A percentile compares a stretch with the other conserved stretches of the same genome.
Conservation (phyloP, 2,329 filamentous ascomycete genomes). For the Fusarium brevicatenulatum region DNA sequence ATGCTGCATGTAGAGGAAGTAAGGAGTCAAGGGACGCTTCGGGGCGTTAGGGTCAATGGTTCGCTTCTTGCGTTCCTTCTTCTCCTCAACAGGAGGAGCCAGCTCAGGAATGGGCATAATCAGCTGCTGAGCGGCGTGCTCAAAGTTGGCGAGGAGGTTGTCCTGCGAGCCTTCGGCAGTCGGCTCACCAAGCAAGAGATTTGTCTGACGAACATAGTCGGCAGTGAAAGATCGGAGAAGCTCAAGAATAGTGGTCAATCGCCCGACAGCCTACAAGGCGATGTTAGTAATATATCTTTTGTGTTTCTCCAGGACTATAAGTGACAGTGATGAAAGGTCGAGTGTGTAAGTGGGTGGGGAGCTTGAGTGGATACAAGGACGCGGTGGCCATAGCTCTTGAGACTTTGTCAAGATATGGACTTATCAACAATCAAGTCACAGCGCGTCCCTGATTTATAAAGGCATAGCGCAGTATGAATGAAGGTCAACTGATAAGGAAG, state of each 20-base stretch:
- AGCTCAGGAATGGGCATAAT: conserved; percentile 54
- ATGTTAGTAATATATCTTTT: conserved; percentile 50
- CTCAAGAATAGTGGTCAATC: conserved; percentile 81
- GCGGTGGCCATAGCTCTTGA: conserved; percentile 36
- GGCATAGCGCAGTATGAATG: not conserved
- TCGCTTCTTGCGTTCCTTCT: conserved; percentile 91
- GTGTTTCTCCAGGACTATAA: not conserved
- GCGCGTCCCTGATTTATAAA: conserved; percentile 21
- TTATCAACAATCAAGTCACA: conserved; percentile 25
- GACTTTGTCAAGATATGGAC: conserved; percentile 1
- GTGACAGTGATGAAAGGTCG: not conserved
- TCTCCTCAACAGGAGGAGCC: conserved; percentile 67
- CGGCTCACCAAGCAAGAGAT: conserved; percentile 78
- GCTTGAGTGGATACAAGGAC: conserved; percentile 23
- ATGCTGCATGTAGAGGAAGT: conserved; percentile 93
- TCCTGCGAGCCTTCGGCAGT: conserved; percentile 60
- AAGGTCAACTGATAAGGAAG: not conserved
- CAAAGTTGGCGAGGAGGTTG: conserved; percentile 61
- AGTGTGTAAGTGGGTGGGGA: conserved; percentile 21
- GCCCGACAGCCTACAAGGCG: conserved; percentile 54
- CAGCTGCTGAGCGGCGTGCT: conserved; percentile 60
- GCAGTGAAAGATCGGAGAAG: conserved; percentile 82
- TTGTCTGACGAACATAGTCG: conserved; percentile 89
- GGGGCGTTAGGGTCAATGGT: conserved; percentile 91
- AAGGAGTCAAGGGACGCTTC: conserved; percentile 92